Percentiles rank a stretch among this genome's conserved stretches.
Conservation (phyloP, 768 basidiomycete species). For the Kwoniella newhampshirensis region DNA sequence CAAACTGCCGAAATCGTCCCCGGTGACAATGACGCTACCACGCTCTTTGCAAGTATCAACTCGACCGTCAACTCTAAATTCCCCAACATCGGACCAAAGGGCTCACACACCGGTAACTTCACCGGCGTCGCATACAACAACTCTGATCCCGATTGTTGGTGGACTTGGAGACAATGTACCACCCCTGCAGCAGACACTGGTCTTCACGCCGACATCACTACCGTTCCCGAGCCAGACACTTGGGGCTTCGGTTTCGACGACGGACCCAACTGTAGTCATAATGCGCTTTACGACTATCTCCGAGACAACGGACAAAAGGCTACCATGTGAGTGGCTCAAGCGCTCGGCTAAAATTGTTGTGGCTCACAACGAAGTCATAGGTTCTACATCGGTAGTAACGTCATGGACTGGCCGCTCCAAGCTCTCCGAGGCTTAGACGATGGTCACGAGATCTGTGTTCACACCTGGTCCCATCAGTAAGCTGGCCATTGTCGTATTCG, state of each 20-base stretch:
- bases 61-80: constrained; percentile 39
- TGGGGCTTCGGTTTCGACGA: constrained; percentile 55
- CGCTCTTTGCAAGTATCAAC: constrained; percentile 47
- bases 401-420: constrained; percentile 56
- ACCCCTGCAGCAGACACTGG: constrained; percentile 34
- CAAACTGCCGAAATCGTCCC: constrained; percentile 44
- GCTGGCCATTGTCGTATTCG: no score
- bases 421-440: constrained; percentile 51
- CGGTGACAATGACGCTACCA: constrained; percentile 45
- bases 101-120: constrained; percentile 48
- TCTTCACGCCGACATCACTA: constrained; percentile 47
- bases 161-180: constrained; percentile 47
- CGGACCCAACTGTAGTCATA: constrained; percentile 55
- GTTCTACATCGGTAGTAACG: constrained; percentile 56
- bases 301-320: constrained; percentile 51
- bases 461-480: constrained; percentile 50
- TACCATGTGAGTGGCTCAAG: constrained; percentile 43
- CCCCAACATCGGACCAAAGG: constrained; percentile 47
- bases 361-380: constrained; percentile 13
- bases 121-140: constrained; percentile 38
- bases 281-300: constrained; percentile 55
- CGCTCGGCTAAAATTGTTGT: neutral
- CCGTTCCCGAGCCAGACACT: constrained; percentile 49
- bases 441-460: constrained; percentile 52
- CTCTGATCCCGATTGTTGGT: constrained; percentile 55